Conservation (phyloP, 1,139 yeast genomes). For the Geotrichum bryndzae region DNA sequence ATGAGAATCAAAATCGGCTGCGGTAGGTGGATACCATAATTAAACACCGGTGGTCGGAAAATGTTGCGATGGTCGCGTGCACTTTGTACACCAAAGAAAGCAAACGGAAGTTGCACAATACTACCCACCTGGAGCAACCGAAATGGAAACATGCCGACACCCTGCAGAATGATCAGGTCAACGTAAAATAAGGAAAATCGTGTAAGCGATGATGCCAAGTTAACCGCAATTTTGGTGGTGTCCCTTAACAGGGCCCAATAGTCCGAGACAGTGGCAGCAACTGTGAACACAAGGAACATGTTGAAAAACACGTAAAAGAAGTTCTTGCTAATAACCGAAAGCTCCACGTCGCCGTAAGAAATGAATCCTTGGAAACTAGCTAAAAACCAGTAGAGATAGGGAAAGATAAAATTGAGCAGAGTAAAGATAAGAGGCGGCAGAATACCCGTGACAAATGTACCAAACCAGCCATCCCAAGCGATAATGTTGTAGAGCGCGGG, state of each 20-base stretch:
- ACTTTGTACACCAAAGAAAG: conserved; percentile 53
- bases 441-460: conserved; percentile 67
- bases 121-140: conserved; percentile 66
- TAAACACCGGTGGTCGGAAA: conserved; percentile 70
- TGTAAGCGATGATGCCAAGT: conserved; percentile 65
- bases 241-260: conserved; percentile 65
- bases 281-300: conserved; percentile 74
- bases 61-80: conserved; percentile 66
- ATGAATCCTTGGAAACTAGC: conserved; percentile 68
- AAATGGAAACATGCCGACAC: conserved; percentile 78
- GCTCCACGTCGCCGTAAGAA: conserved; percentile 75
- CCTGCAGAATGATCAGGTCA: conserved; percentile 75
- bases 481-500: conserved; percentile 66
- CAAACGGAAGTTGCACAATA: conserved; percentile 52
- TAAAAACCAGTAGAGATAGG: conserved; percentile 67
- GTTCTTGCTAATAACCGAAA: conserved; percentile 72
- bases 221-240: conserved; percentile 72
- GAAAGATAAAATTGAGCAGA: conserved; percentile 62
- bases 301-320: conserved; percentile 80
- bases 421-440: conserved; percentile 74
- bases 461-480: conserved; percentile 50
- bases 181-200: conserved; percentile 72
- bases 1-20: conserved; percentile 72
- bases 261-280: conserved; percentile 68
- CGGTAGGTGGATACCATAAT: conserved; percentile 75